Evolutionary conservation across 2,329 filamentous ascomycete species (phyloP).

Genomic region (Hypomyces rosellus): DNA sequence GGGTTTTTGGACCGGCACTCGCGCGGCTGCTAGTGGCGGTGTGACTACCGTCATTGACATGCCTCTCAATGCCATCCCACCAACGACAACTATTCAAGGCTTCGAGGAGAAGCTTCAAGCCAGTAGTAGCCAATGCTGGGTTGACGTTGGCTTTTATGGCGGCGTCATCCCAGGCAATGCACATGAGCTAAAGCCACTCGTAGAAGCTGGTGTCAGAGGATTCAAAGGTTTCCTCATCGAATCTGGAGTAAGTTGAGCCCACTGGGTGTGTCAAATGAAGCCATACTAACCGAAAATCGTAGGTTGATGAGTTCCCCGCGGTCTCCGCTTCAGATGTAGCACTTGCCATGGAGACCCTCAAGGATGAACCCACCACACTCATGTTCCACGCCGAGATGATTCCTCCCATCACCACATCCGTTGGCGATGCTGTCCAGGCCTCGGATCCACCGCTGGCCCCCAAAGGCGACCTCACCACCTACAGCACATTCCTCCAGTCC

Average conservation of each 20-base stretch:
- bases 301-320: conserved; percentile 94
- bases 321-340: conserved; percentile 74
- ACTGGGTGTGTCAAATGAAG: neutral
- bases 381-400: conserved; percentile 99
- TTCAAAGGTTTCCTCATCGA: conserved; percentile 99
- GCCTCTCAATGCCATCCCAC: conserved; percentile 94
- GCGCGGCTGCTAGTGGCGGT: conserved; percentile 88
- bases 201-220: conserved; percentile 80
- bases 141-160: conserved; percentile 97
- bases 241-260: conserved; percentile 63
- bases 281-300: conserved; percentile 12
- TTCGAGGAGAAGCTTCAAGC: conserved; percentile 82
- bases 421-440: conserved; percentile 67
- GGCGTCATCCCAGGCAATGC: conserved; percentile 89
- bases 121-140: conserved; percentile 85
- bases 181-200: conserved; percentile 68
- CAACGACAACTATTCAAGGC: conserved; percentile 80
- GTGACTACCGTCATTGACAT: conserved; percentile 97
- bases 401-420: conserved; percentile 73
- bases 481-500: conserved; percentile 87
- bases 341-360: conserved; percentile 73
- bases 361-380: conserved; percentile 76
- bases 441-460: conserved; percentile 65
- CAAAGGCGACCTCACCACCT: conserved; percentile 65
- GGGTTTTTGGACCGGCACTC: conserved; percentile 90